Conservation (phyloP, 2,329 filamentous ascomycete species). For the Neospermospora avenae region DNA sequence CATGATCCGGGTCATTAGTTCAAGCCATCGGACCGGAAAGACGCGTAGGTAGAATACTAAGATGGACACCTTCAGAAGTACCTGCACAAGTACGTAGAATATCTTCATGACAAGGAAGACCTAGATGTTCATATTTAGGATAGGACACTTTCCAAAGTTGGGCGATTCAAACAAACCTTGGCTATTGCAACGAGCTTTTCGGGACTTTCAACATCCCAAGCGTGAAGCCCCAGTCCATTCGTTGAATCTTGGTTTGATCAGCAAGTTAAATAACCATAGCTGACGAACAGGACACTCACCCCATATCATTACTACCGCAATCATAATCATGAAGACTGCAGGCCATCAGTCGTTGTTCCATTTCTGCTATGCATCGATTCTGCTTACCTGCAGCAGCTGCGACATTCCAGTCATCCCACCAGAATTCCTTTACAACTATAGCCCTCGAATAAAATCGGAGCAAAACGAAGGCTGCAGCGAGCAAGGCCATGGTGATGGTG, state of each 20-base stretch:
- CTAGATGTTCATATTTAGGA: neutral
- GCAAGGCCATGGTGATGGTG: neutral
- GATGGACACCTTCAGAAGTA: conserved; percentile 14
- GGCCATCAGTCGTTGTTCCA: too few relatives aligned
- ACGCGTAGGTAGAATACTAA: conserved; percentile 15
- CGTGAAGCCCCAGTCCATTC: neutral
- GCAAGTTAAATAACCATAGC: neutral
- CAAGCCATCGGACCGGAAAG: conserved; percentile 1
- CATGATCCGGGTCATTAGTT: neutral
- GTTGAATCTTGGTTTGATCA: neutral
- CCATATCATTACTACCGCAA: neutral
- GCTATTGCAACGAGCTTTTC: neutral
- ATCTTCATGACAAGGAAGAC: conserved; percentile 3
- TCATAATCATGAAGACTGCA: conserved; percentile 1
- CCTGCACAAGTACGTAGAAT: conserved; percentile 14
- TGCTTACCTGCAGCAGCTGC: neutral
- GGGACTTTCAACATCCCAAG: neutral
- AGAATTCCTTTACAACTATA: neutral
- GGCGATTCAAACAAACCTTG: neutral
- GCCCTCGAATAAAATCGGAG: neutral
- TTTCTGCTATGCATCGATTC: too few relatives aligned
- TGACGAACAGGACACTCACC: neutral
- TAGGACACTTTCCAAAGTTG: too few relatives aligned
- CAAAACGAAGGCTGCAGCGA: neutral
- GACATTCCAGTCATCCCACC: conserved; percentile 1